Percentiles rank a stretch among this genome's conserved stretches.
Conservation (phyloP, 345 rosid genomes). For the Corchorus capsularis region DNA sequence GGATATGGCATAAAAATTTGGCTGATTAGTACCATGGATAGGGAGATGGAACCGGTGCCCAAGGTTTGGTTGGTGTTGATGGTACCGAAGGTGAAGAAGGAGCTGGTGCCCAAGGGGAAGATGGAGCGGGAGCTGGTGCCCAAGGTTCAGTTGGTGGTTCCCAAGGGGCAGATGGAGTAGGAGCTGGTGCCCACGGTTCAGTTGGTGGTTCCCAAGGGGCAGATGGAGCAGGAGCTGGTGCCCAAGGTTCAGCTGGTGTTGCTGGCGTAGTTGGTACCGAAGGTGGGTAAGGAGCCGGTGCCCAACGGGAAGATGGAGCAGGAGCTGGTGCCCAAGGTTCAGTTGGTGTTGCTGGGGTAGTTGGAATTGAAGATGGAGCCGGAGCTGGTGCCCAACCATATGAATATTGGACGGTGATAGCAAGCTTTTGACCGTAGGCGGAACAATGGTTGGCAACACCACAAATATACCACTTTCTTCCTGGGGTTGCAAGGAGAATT, state of each 20-base stretch:
- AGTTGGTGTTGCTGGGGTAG: neutral
- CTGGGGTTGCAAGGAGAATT: conserved; percentile 31
- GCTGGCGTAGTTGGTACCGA: neutral
- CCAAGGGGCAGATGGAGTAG: neutral
- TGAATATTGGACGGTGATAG: conserved; percentile 19
- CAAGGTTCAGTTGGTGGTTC: neutral
- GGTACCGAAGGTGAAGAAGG: neutral
- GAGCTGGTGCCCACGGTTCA: neutral
- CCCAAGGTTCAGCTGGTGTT: neutral
- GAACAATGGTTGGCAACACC: conserved; percentile 36
- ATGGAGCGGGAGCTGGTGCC: neutral
- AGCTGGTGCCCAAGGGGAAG: neutral
- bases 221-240: neutral
- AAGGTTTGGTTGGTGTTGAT: neutral
- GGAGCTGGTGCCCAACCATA: conserved; percentile 19
- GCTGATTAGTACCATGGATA: neutral
- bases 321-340: neutral
- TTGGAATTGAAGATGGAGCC: neutral
- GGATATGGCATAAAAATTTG: neutral
- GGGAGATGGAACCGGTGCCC: neutral
- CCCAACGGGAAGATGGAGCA: neutral
- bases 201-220: neutral
- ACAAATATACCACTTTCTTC: conserved; percentile 55
- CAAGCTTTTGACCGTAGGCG: conserved; percentile 35
- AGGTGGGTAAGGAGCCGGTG: neutral